phyloP scores from a whole-genome alignment of 495 filamentous ascomycete genomes.

The Rhypophila decipiens region DNA sequence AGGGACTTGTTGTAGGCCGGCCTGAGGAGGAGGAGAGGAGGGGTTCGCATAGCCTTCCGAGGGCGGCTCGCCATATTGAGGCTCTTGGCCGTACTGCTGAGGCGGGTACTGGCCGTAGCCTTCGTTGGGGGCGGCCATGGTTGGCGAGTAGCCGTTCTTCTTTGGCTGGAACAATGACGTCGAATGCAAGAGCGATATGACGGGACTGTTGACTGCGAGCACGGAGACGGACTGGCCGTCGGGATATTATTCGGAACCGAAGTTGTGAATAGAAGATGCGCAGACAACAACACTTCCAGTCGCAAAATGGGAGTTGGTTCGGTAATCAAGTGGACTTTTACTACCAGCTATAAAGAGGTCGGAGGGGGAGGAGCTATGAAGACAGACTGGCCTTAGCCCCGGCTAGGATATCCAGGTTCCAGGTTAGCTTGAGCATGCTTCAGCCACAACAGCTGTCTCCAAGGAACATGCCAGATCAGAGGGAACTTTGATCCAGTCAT shows the following conservation, averaged over 20 bases:
- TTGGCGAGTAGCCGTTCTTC: conserved; percentile 8
- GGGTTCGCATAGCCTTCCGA: conserved; percentile 30
- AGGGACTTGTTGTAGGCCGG: conserved; percentile 32
- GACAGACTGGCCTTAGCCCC: conserved; percentile 25
- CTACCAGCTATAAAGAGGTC: too few relatives aligned
- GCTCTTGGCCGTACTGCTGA: conserved; percentile 51
- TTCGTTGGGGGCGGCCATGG: conserved; percentile 51
- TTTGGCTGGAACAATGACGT: background rate
- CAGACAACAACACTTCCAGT: too few relatives aligned
- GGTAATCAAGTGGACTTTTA: too few relatives aligned
- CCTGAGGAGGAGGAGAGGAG: conserved; percentile 29
- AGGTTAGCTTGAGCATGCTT: background rate
- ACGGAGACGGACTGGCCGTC: too few relatives aligned
- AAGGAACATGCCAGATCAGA: too few relatives aligned
- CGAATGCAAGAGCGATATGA: too few relatives aligned
- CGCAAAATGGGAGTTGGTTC: too few relatives aligned
- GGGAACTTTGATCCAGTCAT: too few relatives aligned
- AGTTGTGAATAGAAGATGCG: too few relatives aligned
- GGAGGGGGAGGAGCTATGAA: conserved; percentile 11
- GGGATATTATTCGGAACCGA: too few relatives aligned
- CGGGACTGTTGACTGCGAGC: too few relatives aligned
- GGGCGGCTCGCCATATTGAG: conserved; percentile 32
- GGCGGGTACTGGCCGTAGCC: conserved; percentile 56
- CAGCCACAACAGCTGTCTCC: background rate
- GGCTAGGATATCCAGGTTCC: background rate